Percentiles rank a stretch among this genome's conserved stretches.
Conservation (phyloP, 176 grass and related monocot species). For the Raddia guianensis region DNA sequence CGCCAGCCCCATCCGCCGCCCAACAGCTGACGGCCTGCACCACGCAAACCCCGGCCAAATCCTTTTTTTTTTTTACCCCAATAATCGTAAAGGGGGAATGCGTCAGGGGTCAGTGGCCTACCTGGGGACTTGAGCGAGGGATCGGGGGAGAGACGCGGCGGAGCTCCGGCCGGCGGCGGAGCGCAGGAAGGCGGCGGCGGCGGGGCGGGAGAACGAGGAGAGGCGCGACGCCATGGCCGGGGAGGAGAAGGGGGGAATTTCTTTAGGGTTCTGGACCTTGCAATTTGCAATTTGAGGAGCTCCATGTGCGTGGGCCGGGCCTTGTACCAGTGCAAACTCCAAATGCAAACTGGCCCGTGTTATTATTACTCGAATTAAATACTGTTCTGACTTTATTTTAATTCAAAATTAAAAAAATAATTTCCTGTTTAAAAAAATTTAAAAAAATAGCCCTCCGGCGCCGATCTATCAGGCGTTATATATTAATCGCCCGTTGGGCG, state of each 20-base stretch:
- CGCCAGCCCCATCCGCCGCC: slow-evolving; percentile 45
- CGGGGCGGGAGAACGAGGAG: slow-evolving; percentile 66
- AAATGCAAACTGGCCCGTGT: background rate
- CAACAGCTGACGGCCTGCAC: slow-evolving; percentile 35
- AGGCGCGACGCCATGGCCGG: slow-evolving; percentile 76
- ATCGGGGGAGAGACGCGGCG: slow-evolving; percentile 41
- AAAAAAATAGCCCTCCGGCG: no score
- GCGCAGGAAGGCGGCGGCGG: slow-evolving; percentile 52
- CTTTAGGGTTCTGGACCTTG: slow-evolving; percentile 54
- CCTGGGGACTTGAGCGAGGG: slow-evolving; percentile 46
- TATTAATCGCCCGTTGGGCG: no score
- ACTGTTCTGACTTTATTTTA: no score
- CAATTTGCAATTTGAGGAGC: background rate
- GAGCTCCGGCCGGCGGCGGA: slow-evolving; percentile 31
- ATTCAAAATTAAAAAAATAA: no score
- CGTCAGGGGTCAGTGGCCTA: background rate
- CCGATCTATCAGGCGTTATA: no score
- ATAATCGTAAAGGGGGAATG: background rate
- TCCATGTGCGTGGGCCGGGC: slow-evolving; percentile 4
- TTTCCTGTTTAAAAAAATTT: no score
- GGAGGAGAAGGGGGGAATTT: background rate
- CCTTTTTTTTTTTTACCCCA: background rate
- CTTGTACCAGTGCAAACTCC: background rate
- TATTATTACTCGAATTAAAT: background rate
- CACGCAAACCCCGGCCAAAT: slow-evolving; percentile 23